phyloP scores from a whole-genome alignment of 305 asterid genomes.

The Nicotiana rustica region DNA sequence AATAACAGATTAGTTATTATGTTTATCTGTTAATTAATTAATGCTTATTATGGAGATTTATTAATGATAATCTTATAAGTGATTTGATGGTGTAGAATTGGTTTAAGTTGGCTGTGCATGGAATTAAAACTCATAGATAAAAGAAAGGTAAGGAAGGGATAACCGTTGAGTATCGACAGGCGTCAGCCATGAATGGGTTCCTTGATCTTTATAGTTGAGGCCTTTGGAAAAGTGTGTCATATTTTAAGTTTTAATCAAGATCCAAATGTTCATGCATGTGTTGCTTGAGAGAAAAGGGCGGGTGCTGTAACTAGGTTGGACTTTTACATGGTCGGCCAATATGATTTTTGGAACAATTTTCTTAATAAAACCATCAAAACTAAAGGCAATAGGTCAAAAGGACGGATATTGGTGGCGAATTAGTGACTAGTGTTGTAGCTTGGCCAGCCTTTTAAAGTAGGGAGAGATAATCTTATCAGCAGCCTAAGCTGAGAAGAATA shows the following conservation, averaged over 20 bases:
- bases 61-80: background rate
- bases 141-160: background rate
- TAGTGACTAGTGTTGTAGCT: background rate
- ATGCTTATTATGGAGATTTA: background rate
- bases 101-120: background rate
- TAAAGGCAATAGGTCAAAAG: background rate
- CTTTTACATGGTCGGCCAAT: background rate
- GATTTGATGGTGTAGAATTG: background rate
- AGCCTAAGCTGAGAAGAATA: background rate
- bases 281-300: background rate
- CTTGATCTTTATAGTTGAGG: constrained; percentile 43
- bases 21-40: background rate
- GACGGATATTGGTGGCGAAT: background rate
- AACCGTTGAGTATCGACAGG: background rate
- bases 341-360: background rate
- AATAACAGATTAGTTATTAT: background rate
- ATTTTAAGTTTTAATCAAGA: background rate
- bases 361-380: background rate
- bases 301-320: background rate
- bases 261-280: constrained; percentile 4
- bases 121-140: constrained; percentile 26
- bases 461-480: background rate
- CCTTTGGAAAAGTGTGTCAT: constrained; percentile 32
- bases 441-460: background rate
- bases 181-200: constrained; percentile 35